Evolutionary conservation across 768 basidiomycete genomes (phyloP).

Genomic region (Heimioporus sp.): DNA sequence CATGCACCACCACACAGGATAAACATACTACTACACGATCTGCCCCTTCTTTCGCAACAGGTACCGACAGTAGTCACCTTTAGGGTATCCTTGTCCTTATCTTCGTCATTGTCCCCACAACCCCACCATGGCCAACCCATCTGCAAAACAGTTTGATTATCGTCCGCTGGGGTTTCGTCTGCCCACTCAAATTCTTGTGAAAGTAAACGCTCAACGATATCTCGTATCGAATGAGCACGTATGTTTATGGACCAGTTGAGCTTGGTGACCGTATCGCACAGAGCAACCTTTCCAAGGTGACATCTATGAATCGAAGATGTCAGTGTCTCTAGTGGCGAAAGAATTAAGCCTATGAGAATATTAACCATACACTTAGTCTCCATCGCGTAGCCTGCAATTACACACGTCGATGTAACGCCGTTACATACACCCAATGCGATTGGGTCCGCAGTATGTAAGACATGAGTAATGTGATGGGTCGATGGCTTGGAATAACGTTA

Average conservation of each 20-base stretch:
- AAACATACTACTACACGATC: slow-evolving; percentile 63
- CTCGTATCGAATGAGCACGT: slow-evolving; percentile 67
- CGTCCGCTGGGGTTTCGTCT: slow-evolving; percentile 18
- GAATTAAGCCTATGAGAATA: background rate
- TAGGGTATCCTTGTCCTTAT: slow-evolving; percentile 18
- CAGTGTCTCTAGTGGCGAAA: no score
- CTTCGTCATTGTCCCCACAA: slow-evolving; percentile 31
- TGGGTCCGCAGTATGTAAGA: slow-evolving; percentile 93
- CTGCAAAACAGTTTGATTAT: background rate
- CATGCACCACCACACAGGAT: background rate
- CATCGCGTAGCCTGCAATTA: slow-evolving; percentile 82
- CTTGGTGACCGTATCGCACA: slow-evolving; percentile 84
- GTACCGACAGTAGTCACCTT: slow-evolving; percentile 39
- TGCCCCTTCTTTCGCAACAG: slow-evolving; percentile 48
- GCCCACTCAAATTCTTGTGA: slow-evolving; percentile 54
- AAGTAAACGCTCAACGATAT: slow-evolving; percentile 66
- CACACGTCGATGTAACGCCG: slow-evolving; percentile 74
- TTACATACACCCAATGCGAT: slow-evolving; percentile 85
- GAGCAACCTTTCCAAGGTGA: slow-evolving; percentile 78
- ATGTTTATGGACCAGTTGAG: slow-evolving; percentile 78
- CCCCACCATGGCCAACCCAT: slow-evolving; percentile 29
- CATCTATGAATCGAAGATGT: slow-evolving; percentile 45
- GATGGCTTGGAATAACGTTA: slow-evolving; percentile 48
- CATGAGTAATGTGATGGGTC: slow-evolving; percentile 74
- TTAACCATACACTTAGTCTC: slow-evolving; percentile 51